A percentile compares a stretch with the other conserved stretches of the same genome.
Conservation (phyloP, 2,329 filamentous ascomycete species). For the Colletotrichum musicola region DNA sequence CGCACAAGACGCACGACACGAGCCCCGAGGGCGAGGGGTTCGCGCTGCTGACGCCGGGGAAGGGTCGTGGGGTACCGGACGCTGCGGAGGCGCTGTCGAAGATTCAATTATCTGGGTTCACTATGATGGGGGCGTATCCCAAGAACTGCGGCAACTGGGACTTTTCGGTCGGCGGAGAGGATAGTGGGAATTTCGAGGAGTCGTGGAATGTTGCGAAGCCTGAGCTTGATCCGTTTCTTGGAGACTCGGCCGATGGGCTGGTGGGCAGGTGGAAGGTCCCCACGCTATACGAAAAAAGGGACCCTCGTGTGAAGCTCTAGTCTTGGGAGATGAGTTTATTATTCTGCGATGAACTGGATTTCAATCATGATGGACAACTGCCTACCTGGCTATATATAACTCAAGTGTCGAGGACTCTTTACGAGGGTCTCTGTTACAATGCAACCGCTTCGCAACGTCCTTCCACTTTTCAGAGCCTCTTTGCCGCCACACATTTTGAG, state of each 20-base stretch:
- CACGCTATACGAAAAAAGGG: neutral
- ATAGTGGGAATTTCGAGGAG: slow-evolving; percentile 48
- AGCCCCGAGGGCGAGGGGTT: slow-evolving; percentile 47
- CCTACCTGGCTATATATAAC: too few species aligned
- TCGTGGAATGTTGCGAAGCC: slow-evolving; percentile 61
- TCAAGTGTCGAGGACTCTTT: too few species aligned
- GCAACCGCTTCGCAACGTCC: too few species aligned
- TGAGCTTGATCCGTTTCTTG: slow-evolving; percentile 61
- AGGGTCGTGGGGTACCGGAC: slow-evolving; percentile 53
- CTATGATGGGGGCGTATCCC: slow-evolving; percentile 63
- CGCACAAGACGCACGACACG: slow-evolving; percentile 66
- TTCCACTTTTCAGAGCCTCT: too few species aligned
- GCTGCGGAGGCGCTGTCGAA: slow-evolving; percentile 50
- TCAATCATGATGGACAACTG: too few species aligned
- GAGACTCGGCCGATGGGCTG: slow-evolving; percentile 42
- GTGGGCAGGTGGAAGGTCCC: slow-evolving; percentile 51
- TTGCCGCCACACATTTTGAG: too few species aligned
- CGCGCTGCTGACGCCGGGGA: slow-evolving; percentile 57
- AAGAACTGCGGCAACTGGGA: slow-evolving; percentile 59
- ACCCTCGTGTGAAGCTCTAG: neutral
- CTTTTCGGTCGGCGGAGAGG: slow-evolving; percentile 58
- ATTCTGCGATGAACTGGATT: too few species aligned
- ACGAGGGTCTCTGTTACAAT: too few species aligned
- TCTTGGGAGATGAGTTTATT: too few species aligned
- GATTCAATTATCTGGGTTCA: slow-evolving; percentile 50